phyloP scores from a whole-genome alignment of 768 basidiomycete species.

The Psilocybe azurescens region DNA sequence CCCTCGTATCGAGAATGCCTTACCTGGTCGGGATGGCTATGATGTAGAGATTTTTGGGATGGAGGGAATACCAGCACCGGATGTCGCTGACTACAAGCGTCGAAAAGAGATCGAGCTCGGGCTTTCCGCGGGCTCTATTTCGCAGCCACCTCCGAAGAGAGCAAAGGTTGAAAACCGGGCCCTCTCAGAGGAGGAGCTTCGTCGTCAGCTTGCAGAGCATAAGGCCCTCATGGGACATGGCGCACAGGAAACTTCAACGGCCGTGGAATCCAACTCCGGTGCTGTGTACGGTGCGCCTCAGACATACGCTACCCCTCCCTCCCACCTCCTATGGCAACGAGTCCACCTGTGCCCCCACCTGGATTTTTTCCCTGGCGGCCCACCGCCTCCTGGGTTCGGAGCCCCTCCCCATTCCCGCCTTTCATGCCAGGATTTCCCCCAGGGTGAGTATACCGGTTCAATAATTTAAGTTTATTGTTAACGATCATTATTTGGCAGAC shows the following conservation, averaged over 20 bases:
- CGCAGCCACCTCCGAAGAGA: conserved; percentile 80
- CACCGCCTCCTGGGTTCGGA: conserved; percentile 29
- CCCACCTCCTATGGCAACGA: conserved; percentile 39
- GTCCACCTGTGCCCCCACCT: conserved; percentile 44
- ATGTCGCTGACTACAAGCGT: conserved; percentile 94
- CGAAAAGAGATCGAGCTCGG: conserved; percentile 95
- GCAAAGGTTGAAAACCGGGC: conserved; percentile 81
- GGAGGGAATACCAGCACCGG: conserved; percentile 96
- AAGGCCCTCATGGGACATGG: conserved; percentile 83
- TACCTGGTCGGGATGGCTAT: conserved; percentile 96
- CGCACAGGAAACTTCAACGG: conserved; percentile 30
- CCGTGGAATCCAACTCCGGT: conserved; percentile 43
- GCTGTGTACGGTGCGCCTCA: conserved; percentile 77
- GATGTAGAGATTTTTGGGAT: conserved; percentile 99
- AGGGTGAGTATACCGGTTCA: conserved; percentile 46
- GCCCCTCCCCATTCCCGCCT: conserved; percentile 39
- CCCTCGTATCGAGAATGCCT: conserved; percentile 93
- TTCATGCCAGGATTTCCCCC: conserved; percentile 58
- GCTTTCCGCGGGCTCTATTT: conserved; percentile 79
- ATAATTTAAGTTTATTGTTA: conserved; percentile 13
- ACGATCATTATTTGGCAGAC: conserved; percentile 18
- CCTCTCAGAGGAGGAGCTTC: conserved; percentile 83
- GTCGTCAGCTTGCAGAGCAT: conserved; percentile 86
- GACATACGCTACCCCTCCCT: conserved; percentile 62
- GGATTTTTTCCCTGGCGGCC: conserved; percentile 47